Percentiles rank a stretch among this genome's conserved stretches.
phyloP scores from a whole-genome alignment of 106 monocot genomes.

The Agapanthus africanus region DNA sequence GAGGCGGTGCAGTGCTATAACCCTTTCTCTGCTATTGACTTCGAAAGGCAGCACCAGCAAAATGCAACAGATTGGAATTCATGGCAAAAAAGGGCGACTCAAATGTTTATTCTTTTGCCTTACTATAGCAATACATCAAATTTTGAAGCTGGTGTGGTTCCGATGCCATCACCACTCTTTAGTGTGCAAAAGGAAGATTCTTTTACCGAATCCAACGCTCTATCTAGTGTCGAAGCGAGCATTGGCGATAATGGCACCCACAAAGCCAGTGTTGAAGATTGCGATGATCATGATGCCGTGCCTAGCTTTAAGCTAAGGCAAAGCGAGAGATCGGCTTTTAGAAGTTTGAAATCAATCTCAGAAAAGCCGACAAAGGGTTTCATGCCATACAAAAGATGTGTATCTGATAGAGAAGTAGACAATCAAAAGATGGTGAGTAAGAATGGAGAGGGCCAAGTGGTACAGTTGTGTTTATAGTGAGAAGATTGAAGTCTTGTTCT shows the following conservation, averaged over 20 bases:
- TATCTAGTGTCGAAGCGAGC: no score
- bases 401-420: no score
- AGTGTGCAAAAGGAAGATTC: background rate
- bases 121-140: no score
- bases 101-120: slow-evolving; percentile 3
- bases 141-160: no score
- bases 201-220: background rate
- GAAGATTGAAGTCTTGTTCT: no score
- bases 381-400: slow-evolving; percentile 2
- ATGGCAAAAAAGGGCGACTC: no score
- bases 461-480: no score
- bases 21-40: background rate
- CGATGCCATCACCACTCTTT: background rate
- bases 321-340: slow-evolving; percentile 3
- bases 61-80: no score
- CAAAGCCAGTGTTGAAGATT: background rate
- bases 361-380: background rate
- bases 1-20: background rate
- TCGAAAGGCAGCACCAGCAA: no score
- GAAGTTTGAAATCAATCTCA: background rate
- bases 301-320: background rate
- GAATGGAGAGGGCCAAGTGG: no score
- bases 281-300: background rate
- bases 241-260: background rate
- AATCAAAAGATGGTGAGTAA: no score